These are phyloP conservation scores for Amylostereum areolatum DNA, from an alignment of 1,284 basidiomycete genomes.

Conservation along the genomic window DNA sequence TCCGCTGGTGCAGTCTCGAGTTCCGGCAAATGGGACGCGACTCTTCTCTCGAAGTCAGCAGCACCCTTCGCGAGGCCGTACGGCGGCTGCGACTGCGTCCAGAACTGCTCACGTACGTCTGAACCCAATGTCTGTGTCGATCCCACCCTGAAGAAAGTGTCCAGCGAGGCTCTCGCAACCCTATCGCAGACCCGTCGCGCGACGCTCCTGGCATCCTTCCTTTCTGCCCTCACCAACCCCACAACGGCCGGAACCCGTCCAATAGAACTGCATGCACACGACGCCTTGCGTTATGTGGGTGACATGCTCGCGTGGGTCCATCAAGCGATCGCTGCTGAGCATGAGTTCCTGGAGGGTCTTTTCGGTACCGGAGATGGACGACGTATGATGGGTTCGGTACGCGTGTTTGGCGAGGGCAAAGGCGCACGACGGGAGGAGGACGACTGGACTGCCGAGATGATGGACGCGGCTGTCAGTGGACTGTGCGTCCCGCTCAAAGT, in stretches of 20 bases:
- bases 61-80: constrained; percentile 70
- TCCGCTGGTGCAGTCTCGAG: constrained; percentile 82
- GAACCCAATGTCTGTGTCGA: not conserved
- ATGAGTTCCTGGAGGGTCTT: constrained; percentile 84
- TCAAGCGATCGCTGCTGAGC: constrained; percentile 90
- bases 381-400: constrained; percentile 74
- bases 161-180: constrained; percentile 71
- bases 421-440: constrained; percentile 57
- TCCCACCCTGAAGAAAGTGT: constrained; percentile 1
- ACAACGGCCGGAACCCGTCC: constrained; percentile 88
- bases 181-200: constrained; percentile 82
- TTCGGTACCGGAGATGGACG: constrained; percentile 65
- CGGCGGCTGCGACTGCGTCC: constrained; percentile 67
- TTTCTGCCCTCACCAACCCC: constrained; percentile 85
- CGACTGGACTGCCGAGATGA: constrained; percentile 72
- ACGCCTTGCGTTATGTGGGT: constrained; percentile 92
- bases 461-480: constrained; percentile 82
- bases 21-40: constrained; percentile 81
- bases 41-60: constrained; percentile 71
- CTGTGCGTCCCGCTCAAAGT: constrained; percentile 85
- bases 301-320: constrained; percentile 99
- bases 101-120: constrained; percentile 70
- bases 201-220: constrained; percentile 75
- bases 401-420: constrained; percentile 32
- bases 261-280: constrained; percentile 96